Evolutionary conservation across 495 filamentous ascomycete genomes (phyloP), one percentile per base, ranked within the genome.

Genomic region (Penicillium odoratum): DNA sequence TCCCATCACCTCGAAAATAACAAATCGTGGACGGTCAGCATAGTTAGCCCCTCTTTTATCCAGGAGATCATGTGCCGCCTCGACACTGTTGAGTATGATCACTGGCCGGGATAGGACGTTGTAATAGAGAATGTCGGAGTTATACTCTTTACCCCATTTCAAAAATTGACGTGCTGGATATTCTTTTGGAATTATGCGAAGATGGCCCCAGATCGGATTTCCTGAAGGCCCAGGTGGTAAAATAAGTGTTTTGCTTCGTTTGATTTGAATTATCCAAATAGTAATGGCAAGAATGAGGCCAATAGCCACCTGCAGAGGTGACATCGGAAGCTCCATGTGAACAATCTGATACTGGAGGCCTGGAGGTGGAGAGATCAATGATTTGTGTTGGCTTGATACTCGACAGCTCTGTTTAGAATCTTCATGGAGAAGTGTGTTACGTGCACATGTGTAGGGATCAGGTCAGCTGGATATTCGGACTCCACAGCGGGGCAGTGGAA

Each of bases 1-100:
- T 36, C 61, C 61, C 61, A 63, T 63, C 3, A 63, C 57, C 50
- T 81, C 79, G 51, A 79, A 80, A 51, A 81, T 67, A 45, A 82
- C 62, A 21, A 69, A 62, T 3, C 66, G 66, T 15, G 68, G 68
- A 3, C 68, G 68, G 31, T 58, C 53, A 31, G 55, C 56, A 47
- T 61, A 69, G 42, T 58, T 65, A 5, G 53, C 58, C 9, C 61
- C 60, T 11, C 58, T 55, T 55, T 69, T 65, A 21, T 59, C 58
- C 1, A 71, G 56, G 2, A 71, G 51, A 0, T 71, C 63, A 21
- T 51, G 61, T 16, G 64, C 64, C 4, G 52, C 55, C 18, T 67
- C 61, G 34, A 61, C 36, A 40, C 54, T 64, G 43, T 55, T 54
- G 7, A 70, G 42, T 3, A 68, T 50, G 11, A 70, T 55, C 5